A percentile compares a stretch with the other conserved stretches of the same genome.
These are phyloP conservation scores for Boletus rex-veris DNA, from an alignment of 768 basidiomycete species.

Conservation along the genomic window DNA sequence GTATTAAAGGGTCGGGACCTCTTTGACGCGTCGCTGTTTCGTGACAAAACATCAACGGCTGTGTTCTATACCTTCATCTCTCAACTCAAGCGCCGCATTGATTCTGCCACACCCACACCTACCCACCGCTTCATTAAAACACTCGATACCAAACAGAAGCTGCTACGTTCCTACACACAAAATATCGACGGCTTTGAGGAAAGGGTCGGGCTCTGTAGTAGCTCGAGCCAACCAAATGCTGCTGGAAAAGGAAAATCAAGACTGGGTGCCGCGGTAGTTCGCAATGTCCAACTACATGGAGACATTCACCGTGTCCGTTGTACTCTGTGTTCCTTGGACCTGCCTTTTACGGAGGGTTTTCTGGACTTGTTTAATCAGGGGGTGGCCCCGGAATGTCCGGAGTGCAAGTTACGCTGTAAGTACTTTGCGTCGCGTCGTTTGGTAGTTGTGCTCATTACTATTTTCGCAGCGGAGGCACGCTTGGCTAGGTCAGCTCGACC, in stretches of 20 bases:
- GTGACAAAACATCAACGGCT: constrained; percentile 77
- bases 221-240: constrained; percentile 49
- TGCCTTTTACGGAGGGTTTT: constrained; percentile 63
- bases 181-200: constrained; percentile 97
- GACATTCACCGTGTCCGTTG: constrained; percentile 92
- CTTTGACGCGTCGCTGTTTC: constrained; percentile 91
- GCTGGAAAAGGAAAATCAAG: constrained; percentile 68
- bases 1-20: constrained; percentile 92
- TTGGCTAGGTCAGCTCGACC: constrained; percentile 80
- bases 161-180: constrained; percentile 92
- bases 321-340: constrained; percentile 76
- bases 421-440: constrained; percentile 9
- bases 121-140: constrained; percentile 89
- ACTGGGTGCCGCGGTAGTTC: constrained; percentile 65
- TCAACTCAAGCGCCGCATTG: constrained; percentile 79
- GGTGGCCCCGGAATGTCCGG: constrained; percentile 78
- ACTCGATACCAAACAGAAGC: constrained; percentile 77
- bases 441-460: background rate
- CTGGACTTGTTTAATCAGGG: constrained; percentile 65
- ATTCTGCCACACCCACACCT: constrained; percentile 72
- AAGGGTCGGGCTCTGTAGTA: constrained; percentile 68
- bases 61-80: constrained; percentile 96
- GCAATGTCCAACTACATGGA: constrained; percentile 92
- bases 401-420: constrained; percentile 80
- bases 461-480: constrained; percentile 63